A percentile compares a stretch with the other conserved stretches of the same genome.
Evolutionary conservation across 768 basidiomycete genomes (phyloP).

Genomic region (Tylopilus rubrobrunneus): DNA sequence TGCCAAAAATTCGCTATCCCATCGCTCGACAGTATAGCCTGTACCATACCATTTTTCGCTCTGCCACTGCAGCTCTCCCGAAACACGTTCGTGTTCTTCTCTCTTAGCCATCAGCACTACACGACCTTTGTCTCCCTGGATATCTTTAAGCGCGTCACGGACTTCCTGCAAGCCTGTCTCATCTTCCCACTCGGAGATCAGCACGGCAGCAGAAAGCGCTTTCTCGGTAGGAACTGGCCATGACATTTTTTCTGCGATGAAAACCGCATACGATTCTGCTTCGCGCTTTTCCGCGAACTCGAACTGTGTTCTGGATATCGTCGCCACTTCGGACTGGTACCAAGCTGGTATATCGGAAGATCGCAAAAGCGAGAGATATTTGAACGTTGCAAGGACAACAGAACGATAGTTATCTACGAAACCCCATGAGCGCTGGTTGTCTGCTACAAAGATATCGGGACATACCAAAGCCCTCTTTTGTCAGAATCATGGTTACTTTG

Average conservation of each 20-base stretch:
- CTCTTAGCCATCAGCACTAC: constrained; percentile 78
- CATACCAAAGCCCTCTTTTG: constrained; percentile 82
- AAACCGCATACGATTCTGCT: constrained; percentile 76
- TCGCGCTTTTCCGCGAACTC: constrained; percentile 81
- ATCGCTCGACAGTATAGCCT: constrained; percentile 70
- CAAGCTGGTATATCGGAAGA: constrained; percentile 56
- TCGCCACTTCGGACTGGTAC: constrained; percentile 73
- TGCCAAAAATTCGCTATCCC: constrained; percentile 59
- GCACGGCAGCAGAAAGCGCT: constrained; percentile 63
- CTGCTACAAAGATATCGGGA: neutral
- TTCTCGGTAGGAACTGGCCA: constrained; percentile 81
- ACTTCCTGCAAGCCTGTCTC: constrained; percentile 49
- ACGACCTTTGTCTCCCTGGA: constrained; percentile 57
- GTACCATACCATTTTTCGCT: constrained; percentile 94
- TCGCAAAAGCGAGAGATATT: constrained; percentile 72
- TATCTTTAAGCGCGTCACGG: constrained; percentile 53
- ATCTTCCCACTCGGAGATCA: constrained; percentile 72
- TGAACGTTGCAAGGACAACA: constrained; percentile 67
- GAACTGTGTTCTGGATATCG: constrained; percentile 72
- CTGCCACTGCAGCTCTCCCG: constrained; percentile 53
- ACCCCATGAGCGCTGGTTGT: constrained; percentile 2
- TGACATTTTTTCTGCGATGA: constrained; percentile 68
- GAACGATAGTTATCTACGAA: constrained; percentile 61
- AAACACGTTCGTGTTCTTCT: constrained; percentile 53
- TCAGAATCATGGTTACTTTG: constrained; percentile 77